Evolutionary conservation across 2,329 filamentous ascomycete genomes (phyloP), one percentile per base, ranked within the genome.

Genomic region (Fusarium continuum): DNA sequence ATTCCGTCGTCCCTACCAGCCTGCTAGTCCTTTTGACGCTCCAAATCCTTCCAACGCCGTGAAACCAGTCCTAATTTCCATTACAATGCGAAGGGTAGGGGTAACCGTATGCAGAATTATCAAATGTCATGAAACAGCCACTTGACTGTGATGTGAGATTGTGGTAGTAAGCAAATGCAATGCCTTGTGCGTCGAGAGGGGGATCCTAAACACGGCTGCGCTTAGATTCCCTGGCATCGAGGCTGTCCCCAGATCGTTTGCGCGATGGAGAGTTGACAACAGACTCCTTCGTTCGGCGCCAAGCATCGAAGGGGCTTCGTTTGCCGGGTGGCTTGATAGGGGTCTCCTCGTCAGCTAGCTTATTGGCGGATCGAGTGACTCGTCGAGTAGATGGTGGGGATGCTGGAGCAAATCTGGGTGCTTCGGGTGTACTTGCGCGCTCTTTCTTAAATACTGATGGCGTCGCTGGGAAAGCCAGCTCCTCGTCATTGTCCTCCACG

Each of bases 251-350:
- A 20, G 71, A 68, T 57, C 81, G 78, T 73, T 84, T 84, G 43
- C 75, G 62, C 20, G 77, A 69, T 78, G 79, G 76, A 81, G 84
- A 59, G 73, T 79, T 58, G 79, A 78, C 58, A 74, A 67, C 47
- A 26, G 54, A 75, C 63, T 74, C 78, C 80, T 92, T 92, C 67
- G 85, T 86, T 55, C 88, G 85, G 62, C 80, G 84, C 89, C 89
- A 92, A 32, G 81, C 81, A 67, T 90, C 87, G 68, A 92, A 92
- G 3, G 86, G 86, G 67, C 84, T 88, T 54, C 77, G 78, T 64
- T 78, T 71, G 38, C 70, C 69, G 55, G 72, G 73, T 56, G 66
- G 56, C 65, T 79, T 83, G 61, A 78, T 68, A 1, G 83, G 79
- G 8, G 79, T 79, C 10, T 72, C 62, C 11, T 78, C 77, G 4